Evolutionary conservation across 805 yeast species (phyloP).

Genomic region (Myxozyma neglecta): DNA sequence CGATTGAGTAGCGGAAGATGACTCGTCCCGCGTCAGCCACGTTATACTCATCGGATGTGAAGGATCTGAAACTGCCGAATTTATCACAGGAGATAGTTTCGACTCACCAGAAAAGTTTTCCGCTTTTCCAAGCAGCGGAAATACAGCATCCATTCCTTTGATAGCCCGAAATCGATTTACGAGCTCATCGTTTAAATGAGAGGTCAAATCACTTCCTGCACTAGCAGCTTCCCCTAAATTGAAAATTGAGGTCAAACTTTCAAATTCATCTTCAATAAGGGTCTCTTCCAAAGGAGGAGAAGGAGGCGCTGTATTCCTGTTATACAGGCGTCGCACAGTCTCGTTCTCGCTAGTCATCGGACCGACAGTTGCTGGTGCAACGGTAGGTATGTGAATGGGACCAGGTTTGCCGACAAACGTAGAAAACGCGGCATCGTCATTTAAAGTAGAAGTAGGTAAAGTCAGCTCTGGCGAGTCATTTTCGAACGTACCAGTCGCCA

Average conservation of each 20-base stretch:
- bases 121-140: conserved; percentile 9
- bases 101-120: neutral
- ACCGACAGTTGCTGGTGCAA: conserved; percentile 1
- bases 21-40: conserved; percentile 33
- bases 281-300: conserved; percentile 16
- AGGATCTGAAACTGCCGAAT: conserved; percentile 6
- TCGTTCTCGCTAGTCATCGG: neutral
- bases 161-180: conserved; percentile 8
- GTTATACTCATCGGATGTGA: conserved; percentile 36
- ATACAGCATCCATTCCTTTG: conserved; percentile 10
- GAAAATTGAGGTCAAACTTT: neutral
- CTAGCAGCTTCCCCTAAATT: neutral
- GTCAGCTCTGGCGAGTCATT: neutral
- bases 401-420: conserved; percentile 3
- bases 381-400: neutral
- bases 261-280: neutral
- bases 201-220: neutral
- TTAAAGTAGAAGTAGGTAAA: too few species aligned
- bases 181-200: neutral
- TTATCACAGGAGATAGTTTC: neutral
- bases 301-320: conserved; percentile 4
- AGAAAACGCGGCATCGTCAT: neutral
- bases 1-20: conserved; percentile 17
- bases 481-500: neutral
- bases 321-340: neutral